These are phyloP conservation scores for Primulina eburnea DNA, from an alignment of 257 asterid genomes.

Conservation along the genomic window DNA sequence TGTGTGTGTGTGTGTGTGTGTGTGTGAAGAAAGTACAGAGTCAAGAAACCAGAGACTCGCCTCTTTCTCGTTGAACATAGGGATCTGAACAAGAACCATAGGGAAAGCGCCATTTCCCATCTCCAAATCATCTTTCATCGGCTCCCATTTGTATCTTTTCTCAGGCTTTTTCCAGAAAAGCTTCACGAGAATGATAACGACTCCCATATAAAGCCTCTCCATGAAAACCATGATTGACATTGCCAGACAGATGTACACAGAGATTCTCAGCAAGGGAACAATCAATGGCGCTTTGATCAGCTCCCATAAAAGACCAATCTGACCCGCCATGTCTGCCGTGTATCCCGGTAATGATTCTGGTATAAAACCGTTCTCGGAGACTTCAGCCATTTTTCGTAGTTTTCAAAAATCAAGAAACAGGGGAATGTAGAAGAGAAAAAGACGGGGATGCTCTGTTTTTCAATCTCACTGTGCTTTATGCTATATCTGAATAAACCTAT, in stretches of 20 bases:
- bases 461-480: background rate
- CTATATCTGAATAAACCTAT: background rate
- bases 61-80: conserved; percentile 67
- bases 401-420: conserved; percentile 15
- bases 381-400: conserved; percentile 45
- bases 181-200: conserved; percentile 74
- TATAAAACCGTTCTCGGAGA: conserved; percentile 45
- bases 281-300: conserved; percentile 73
- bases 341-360: conserved; percentile 63
- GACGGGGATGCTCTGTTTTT: conserved; percentile 21
- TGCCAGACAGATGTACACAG: conserved; percentile 67
- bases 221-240: conserved; percentile 89
- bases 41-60: conserved; percentile 14
- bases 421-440: background rate
- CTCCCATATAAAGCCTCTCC: conserved; percentile 91
- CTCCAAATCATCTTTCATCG: conserved; percentile 73
- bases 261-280: conserved; percentile 58
- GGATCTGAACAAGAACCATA: conserved; percentile 65
- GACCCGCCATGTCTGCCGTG: conserved; percentile 49
- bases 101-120: conserved; percentile 43
- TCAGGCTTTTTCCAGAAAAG: conserved; percentile 85
- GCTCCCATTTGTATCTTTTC: conserved; percentile 71
- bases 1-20: conserved; percentile 7
- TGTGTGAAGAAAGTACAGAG: conserved; percentile 7
- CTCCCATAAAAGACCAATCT: conserved; percentile 77